Base-by-base conservation (phyloP, 805 yeast species). In the Zygoascus bituminiphila region DNA sequence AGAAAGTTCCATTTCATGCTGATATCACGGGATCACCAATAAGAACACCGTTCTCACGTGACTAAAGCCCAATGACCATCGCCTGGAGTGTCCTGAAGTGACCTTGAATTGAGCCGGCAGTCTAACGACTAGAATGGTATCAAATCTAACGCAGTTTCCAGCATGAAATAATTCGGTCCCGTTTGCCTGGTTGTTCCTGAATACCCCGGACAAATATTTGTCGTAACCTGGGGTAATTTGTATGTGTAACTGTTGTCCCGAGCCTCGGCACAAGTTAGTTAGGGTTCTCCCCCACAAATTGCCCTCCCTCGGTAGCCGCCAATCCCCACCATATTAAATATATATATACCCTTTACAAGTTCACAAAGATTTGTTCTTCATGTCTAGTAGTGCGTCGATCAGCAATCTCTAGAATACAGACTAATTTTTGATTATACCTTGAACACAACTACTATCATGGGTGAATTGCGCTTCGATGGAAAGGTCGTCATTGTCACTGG, bases 401-500 rank as follows among this genome's bases (percentile, higher is more conserved):
- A 4, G 33, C 22, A 15, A 5, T 36, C 19, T n/a, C 20, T 36
- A 17, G 39, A 36, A 36, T 36, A 10, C 19, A 4, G 20, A 14
- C 38, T 17, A 4, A 36, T 19, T n/a, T n/a, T 10, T 36, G 9
- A 35, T 12, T 15, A 29, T 6, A 29, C 39, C 9, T 12, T 7
- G 15, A 39, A 25, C n/a, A 41, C 35, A 14, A 5, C 12, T 17
- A 20, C 42, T 26, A 50, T 41, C 44, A 62, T 61, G 66, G 39
- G 58, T 45, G 57, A 62, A 42, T 62, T 82, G 22, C 62, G 72
- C 33, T 87, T 82, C 61, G 83, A 86, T 60, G 88, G 81, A 58
- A 82, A 57, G 65, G 97, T 91, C 40, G 97, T 91, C 29, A 80
- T 91, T 50, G 81, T 91, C 63, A 91, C 97, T 44, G 98, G 98